phyloP scores from a whole-genome alignment of 139 green algal genomes.

The Raphidocelis subcapitata region DNA sequence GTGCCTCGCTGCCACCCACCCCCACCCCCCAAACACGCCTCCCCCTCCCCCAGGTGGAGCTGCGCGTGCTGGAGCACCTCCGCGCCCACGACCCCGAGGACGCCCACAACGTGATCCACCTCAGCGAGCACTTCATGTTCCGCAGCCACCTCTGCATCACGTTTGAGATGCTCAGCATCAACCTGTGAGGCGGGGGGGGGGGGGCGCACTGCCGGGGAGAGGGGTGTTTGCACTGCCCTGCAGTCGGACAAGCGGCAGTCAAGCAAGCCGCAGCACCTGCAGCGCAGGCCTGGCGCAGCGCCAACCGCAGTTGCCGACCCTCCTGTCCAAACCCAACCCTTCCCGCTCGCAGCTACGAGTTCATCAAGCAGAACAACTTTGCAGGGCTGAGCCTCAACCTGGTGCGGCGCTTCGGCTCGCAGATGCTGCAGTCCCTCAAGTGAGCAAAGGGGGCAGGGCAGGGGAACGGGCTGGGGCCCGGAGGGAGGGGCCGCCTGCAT shows the following conservation, averaged over 20 bases:
- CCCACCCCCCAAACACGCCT: too few relatives aligned
- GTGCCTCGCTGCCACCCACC: neutral
- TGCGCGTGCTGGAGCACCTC: constrained; percentile 72
- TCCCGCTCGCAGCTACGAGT: constrained; percentile 80
- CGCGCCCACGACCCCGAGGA: constrained; percentile 48
- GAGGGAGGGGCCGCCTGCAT: too few relatives aligned
- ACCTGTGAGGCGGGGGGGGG: constrained; percentile 65
- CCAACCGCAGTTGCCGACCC: too few relatives aligned
- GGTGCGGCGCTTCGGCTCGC: constrained; percentile 69
- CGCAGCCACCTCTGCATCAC: constrained; percentile 86
- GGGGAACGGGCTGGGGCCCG: too few relatives aligned
- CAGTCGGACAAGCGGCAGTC: too few relatives aligned
- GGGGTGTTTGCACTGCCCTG: too few relatives aligned
- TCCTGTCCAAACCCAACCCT: too few relatives aligned
- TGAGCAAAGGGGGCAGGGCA: too few relatives aligned
- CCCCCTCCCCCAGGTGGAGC: constrained; percentile 64
- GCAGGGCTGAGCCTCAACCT: constrained; percentile 62
- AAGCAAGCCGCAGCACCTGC: too few relatives aligned
- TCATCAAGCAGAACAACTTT: constrained; percentile 85
- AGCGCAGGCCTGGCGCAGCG: too few relatives aligned
- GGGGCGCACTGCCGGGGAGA: too few relatives aligned
- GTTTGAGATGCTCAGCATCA: constrained; percentile 86
- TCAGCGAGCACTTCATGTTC: constrained; percentile 80
- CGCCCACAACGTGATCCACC: constrained; percentile 66
- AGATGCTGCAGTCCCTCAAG: constrained; percentile 61